phyloP scores from a whole-genome alignment of 169 alveolate genomes.

The Miamiensis avidus region DNA sequence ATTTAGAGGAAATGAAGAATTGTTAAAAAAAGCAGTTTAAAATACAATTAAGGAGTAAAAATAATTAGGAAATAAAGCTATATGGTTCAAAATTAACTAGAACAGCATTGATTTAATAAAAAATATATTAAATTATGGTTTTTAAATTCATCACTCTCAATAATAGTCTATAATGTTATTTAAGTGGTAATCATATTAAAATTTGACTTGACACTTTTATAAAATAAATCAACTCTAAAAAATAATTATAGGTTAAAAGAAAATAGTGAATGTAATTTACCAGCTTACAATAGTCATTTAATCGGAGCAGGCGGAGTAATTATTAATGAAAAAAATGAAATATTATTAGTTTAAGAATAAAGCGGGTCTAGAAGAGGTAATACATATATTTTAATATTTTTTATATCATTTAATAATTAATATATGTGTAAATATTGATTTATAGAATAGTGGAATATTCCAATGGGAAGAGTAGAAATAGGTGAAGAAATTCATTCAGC shows the following conservation, averaged over 20 bases:
- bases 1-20: too few relatives aligned
- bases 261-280: conserved; percentile 3
- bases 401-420: too few relatives aligned
- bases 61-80: background rate
- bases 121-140: conserved; percentile 1
- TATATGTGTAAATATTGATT: too few relatives aligned
- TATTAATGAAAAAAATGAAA: background rate
- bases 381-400: too few relatives aligned
- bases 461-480: conserved; percentile 16
- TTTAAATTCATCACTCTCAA: conserved; percentile 11
- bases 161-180: background rate
- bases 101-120: background rate
- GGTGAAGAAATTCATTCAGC: conserved; percentile 12
- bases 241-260: conserved; percentile 10
- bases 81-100: conserved; percentile 8
- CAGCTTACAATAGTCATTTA: conserved; percentile 11
- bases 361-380: conserved; percentile 21
- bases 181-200: background rate
- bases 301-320: conserved; percentile 34
- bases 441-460: conserved; percentile 12
- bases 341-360: conserved; percentile 29
- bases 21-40: too few relatives aligned
- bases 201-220: too few relatives aligned
- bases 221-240: too few relatives aligned
- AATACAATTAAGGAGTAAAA: background rate